A percentile compares a stretch with the other conserved stretches of the same genome.
These are phyloP conservation scores for Wolfiporia cocos DNA, from an alignment of 1,284 basidiomycete species.

Conservation along the genomic window DNA sequence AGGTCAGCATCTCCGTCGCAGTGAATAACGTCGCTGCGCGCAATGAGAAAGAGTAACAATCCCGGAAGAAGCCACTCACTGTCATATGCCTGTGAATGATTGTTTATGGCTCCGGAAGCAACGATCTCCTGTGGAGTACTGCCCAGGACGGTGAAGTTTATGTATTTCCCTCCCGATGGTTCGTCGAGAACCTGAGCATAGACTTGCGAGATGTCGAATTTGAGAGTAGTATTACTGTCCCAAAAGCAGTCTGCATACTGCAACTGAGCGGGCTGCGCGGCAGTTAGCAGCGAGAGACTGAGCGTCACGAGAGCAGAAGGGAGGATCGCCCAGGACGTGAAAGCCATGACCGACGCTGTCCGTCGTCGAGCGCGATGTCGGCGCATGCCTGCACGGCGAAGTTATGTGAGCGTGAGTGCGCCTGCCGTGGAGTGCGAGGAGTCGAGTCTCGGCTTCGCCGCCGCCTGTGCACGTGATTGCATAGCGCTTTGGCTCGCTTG, in stretches of 20 bases:
- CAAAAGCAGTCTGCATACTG: slow-evolving; percentile 49
- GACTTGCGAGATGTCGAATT: slow-evolving; percentile 63
- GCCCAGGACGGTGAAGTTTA: slow-evolving; percentile 67
- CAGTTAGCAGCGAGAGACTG: slow-evolving; percentile 15
- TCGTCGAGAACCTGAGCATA: slow-evolving; percentile 67
- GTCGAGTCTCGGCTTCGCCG: too few relatives aligned
- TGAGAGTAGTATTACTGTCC: slow-evolving; percentile 40
- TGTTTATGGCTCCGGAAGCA: slow-evolving; percentile 52
- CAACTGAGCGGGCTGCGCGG: slow-evolving; percentile 26
- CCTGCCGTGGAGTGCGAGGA: too few relatives aligned
- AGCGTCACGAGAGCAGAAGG: slow-evolving; percentile 16
- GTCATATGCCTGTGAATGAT: slow-evolving; percentile 45
- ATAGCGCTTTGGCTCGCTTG: too few relatives aligned
- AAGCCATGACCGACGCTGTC: too few relatives aligned
- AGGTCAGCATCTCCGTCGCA: slow-evolving; percentile 73
- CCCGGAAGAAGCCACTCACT: slow-evolving; percentile 19
- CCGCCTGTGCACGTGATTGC: too few relatives aligned
- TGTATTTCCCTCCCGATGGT: slow-evolving; percentile 33
- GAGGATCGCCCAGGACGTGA: slow-evolving; percentile 14
- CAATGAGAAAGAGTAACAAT: slow-evolving; percentile 5
- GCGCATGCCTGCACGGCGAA: too few relatives aligned
- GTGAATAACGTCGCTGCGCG: slow-evolving; percentile 77
- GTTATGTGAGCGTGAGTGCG: too few relatives aligned
- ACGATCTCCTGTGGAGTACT: slow-evolving; percentile 48
- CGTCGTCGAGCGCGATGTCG: too few relatives aligned